Base-by-base conservation (phyloP, 495 filamentous ascomycete species). In the Annulohypoxylon moriforme region DNA sequence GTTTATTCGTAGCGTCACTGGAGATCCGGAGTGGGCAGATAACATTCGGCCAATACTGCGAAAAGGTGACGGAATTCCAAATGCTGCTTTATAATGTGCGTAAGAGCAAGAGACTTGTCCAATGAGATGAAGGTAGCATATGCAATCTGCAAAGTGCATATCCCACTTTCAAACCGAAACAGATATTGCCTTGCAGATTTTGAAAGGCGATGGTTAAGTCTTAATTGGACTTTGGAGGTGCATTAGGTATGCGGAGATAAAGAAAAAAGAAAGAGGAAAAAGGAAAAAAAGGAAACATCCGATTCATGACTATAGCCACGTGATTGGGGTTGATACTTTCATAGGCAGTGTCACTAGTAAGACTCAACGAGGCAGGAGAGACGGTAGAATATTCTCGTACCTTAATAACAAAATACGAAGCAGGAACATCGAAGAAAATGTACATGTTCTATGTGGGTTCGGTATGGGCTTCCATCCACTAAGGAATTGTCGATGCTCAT, bases 31-130 rank as follows among this genome's bases (percentile, higher is more conserved):
- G 33, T 36, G 34, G 58, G 13, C 25, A 42, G 29, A 55, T n/a
- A 31, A 47, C 25, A 50, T 67, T 50, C 13, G 29, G 29, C 40
- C 42, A 57, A 14, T 22, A 5, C n/a, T 42, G 38, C 38, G 42
- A 60, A 60, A 40, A 31, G 33, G 40, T 67, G 64, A 67, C 7
- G 56, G 56, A 52, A 67, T 44, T 25, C 9, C 29, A 60, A 49
- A 44, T 67, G 64, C 56, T 67, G 64, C 56, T 60, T 60, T 67
- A 67, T 44, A 16, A 53, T 34, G 27, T 25, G 49, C 4, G 24
- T 31, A 66, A 56, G 14, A 64, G n/a, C 7, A 49, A 61, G 49
- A 47, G 4, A 20, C 18, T 66, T 49, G 52, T 34, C 40, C 53
- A 58, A 66, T 66, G n/a, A 36, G 38, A 47, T 38, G 18, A 9